Evolutionary conservation across 805 yeast genomes (phyloP), one percentile per base, ranked within the genome.

Genomic region (Candida yuanshanica): DNA sequence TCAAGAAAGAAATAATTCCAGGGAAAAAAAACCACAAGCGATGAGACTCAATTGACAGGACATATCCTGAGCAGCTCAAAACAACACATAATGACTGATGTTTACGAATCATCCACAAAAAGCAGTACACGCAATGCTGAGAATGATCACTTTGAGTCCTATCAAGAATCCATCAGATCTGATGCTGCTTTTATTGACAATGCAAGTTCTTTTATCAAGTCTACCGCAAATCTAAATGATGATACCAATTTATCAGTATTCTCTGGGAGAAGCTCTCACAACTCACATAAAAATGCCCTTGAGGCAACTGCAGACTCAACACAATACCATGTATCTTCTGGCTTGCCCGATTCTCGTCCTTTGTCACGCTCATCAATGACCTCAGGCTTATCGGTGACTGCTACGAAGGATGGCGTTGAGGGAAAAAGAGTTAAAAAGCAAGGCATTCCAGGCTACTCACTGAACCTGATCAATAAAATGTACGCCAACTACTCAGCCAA

Each of bases 401-500:
- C 88, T 18, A 79, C 85, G 14, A 81, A 82, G 50, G 88, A 82
- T 56, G 88, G 89, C 0, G 59, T 81, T 4, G 86, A 81, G 53
- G 89, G 89, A 5, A 72, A 74, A 45, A 62, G 74, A 36, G 64
- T 76, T 34, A 77, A 70, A 50, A 62, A 80, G 35, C 40, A 48
- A 10, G 71, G 68, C 2, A 64, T 65, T 18, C 69, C 71, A 5
- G 64, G 60, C 7, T 66, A 66, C 42, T 64, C 71, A 2, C 45
- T 65, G 39, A 59, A 62, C 26, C 46, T 66, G 41, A 56, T 67
- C 35, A 61, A 63, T 35, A 52, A 64, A 34, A 63, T 65, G 70
- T 56, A 53, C 27, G 44, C 54, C 22, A 53, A 49, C 39, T 43
- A 52, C 37, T 46, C 50, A 18, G 39, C 46, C 7, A 42, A 46